Conservation (phyloP, 2,329 filamentous ascomycete genomes). For the Thielaviopsis ethacetica region DNA sequence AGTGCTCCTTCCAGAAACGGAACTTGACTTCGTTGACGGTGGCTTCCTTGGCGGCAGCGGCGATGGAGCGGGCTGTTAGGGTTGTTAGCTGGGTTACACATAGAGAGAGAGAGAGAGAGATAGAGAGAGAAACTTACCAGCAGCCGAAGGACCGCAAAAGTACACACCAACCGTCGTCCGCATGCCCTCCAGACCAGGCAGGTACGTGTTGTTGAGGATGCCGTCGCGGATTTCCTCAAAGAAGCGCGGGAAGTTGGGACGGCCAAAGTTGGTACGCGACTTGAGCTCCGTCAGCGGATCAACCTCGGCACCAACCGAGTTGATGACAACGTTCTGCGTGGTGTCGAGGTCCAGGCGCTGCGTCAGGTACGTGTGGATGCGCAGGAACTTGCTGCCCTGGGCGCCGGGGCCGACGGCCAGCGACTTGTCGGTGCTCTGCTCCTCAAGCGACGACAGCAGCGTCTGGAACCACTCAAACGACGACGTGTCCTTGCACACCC, state of each 20-base stretch:
- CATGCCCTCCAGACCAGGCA: conserved; percentile 62
- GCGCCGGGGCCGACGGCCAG: conserved; percentile 46
- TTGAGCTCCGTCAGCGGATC: conserved; percentile 89
- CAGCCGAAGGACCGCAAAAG: conserved; percentile 78
- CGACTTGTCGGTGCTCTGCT: conserved; percentile 53
- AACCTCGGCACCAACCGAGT: conserved; percentile 72
- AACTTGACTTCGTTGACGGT: conserved; percentile 71
- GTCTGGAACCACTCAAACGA: conserved; percentile 99
- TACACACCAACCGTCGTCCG: conserved; percentile 89
- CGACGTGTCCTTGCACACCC: conserved; percentile 89
- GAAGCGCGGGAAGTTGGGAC: conserved; percentile 72
- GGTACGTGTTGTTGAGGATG: conserved; percentile 70
- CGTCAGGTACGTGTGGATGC: conserved; percentile 95
- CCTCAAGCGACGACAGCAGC: conserved; percentile 75
- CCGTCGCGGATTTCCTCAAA: conserved; percentile 77
- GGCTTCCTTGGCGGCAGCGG: conserved; percentile 58
- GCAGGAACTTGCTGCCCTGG: conserved; percentile 68
- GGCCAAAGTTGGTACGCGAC: conserved; percentile 81
- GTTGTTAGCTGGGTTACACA: conserved; percentile 19
- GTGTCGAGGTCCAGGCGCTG: conserved; percentile 86
- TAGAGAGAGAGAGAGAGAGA: not conserved
- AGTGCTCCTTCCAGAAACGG: conserved; percentile 98
- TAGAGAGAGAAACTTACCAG: conserved; percentile 27
- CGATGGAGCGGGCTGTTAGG: conserved; percentile 60
- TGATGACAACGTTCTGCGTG: conserved; percentile 90